Evolutionary conservation across 2,329 filamentous ascomycete genomes (phyloP).

Genomic region (Neospermospora avenae): DNA sequence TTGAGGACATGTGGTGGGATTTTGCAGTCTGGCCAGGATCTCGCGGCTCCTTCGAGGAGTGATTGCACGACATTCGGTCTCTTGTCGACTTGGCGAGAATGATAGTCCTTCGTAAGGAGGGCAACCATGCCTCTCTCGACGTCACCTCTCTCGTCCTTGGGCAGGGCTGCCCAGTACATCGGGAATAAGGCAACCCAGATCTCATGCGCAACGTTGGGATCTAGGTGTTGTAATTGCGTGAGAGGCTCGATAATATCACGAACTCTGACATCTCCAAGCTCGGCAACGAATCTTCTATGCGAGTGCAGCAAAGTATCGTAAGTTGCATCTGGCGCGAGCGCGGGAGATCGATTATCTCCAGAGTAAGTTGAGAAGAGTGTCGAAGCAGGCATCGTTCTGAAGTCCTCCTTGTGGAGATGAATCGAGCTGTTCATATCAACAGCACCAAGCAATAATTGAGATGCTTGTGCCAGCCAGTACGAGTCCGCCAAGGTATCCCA

Average conservation of each 20-base stretch:
- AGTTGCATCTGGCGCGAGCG: constrained; percentile 75
- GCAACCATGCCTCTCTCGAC: constrained; percentile 89
- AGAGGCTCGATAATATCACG: constrained; percentile 88
- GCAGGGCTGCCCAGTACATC: constrained; percentile 86
- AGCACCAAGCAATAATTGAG: constrained; percentile 86
- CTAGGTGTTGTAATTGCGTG: constrained; percentile 86
- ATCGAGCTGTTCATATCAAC: constrained; percentile 80
- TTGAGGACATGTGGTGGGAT: constrained; percentile 96
- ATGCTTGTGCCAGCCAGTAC: constrained; percentile 95
- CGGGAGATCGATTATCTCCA: constrained; percentile 62
- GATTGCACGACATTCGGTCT: constrained; percentile 94
- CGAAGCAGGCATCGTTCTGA: constrained; percentile 71
- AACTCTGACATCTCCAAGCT: constrained; percentile 81
- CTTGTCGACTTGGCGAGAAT: constrained; percentile 89
- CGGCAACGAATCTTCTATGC: constrained; percentile 78
- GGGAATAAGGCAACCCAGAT: constrained; percentile 92
- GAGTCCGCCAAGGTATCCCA: constrained; percentile 95
- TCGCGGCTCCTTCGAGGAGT: constrained; percentile 81
- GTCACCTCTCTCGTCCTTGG: constrained; percentile 83
- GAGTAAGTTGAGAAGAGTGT: constrained; percentile 70
- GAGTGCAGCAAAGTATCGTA: constrained; percentile 75
- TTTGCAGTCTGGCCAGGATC: constrained; percentile 82
- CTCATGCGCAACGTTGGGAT: constrained; percentile 76
- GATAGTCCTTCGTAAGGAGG: constrained; percentile 91
- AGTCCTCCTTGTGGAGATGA: constrained; percentile 79